These are phyloP conservation scores for Malus sylvestris DNA, from an alignment of 306 rosid genomes.

Conservation along the genomic window DNA sequence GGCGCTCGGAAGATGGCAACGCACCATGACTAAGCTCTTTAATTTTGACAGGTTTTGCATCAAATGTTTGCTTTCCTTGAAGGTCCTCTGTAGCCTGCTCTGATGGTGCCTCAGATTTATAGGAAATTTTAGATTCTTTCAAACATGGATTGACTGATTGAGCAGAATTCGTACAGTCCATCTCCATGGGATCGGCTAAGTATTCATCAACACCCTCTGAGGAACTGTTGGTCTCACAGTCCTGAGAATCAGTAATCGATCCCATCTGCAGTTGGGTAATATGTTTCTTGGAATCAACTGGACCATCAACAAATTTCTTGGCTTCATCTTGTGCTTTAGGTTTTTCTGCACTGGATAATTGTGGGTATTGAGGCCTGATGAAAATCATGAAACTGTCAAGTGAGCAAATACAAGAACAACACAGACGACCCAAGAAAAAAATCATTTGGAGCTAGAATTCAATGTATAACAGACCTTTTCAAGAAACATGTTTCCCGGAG, in stretches of 20 bases:
- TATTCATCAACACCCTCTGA: conserved; percentile 34
- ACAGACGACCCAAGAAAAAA: background rate
- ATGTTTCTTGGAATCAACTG: conserved; percentile 14
- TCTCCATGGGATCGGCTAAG: conserved; percentile 48
- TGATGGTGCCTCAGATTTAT: background rate
- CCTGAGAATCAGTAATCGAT: conserved; percentile 20
- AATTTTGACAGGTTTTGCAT: conserved; percentile 6
- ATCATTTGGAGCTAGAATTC: background rate
- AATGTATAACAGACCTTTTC: conserved; percentile 34
- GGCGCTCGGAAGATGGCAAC: conserved; percentile 20
- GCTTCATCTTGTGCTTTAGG: conserved; percentile 19
- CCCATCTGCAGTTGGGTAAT: conserved; percentile 12
- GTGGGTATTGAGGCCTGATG: conserved; percentile 36
- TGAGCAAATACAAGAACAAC: background rate
- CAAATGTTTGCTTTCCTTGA: conserved; percentile 13
- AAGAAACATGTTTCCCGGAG: conserved; percentile 22
- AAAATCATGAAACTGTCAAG: background rate
- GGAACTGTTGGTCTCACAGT: conserved; percentile 22
- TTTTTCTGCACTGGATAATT: conserved; percentile 18
- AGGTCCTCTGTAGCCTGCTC: conserved; percentile 8
- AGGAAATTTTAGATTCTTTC: conserved; percentile 24
- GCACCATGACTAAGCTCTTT: conserved; percentile 21
- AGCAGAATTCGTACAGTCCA: conserved; percentile 2
- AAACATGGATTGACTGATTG: conserved; percentile 9
- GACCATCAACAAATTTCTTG: conserved; percentile 24